These are phyloP conservation scores for Ophiostoma sp. DNA, from an alignment of 2,329 filamentous ascomycete species.

Conservation along the genomic window DNA sequence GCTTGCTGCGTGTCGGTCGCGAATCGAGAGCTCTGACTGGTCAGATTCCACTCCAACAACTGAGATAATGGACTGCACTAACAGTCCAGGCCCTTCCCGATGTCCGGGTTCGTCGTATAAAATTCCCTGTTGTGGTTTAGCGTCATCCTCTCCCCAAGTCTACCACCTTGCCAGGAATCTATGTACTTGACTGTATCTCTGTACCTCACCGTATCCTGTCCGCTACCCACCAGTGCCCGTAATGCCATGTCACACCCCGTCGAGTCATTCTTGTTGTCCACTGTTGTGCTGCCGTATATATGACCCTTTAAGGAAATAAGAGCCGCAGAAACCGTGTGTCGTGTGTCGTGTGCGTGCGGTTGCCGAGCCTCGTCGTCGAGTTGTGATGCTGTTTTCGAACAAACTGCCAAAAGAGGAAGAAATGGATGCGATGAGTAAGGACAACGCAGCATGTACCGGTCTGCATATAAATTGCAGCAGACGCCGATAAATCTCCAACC, in stretches of 20 bases:
- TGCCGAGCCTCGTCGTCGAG: background rate
- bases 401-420: conserved; percentile 7
- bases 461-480: background rate
- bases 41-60: background rate
- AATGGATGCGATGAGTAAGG: background rate
- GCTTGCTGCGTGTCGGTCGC: background rate
- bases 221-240: no score
- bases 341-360: background rate
- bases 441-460: background rate
- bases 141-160: background rate
- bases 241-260: background rate
- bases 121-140: conserved; percentile 4
- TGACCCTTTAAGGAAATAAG: conserved; percentile 13
- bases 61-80: background rate
- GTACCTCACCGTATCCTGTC: background rate
- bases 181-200: background rate
- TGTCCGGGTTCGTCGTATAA: conserved; percentile 8
- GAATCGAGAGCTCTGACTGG: background rate
- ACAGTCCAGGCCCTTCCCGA: conserved; percentile 13
- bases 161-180: background rate
- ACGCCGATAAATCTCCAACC: background rate
- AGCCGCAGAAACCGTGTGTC: background rate
- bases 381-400: conserved; percentile 5
- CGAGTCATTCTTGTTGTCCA: background rate
- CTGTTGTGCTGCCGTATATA: background rate